phyloP scores from a whole-genome alignment of 2,329 filamentous ascomycete species.

The Tolypocladium ovalisporum region DNA sequence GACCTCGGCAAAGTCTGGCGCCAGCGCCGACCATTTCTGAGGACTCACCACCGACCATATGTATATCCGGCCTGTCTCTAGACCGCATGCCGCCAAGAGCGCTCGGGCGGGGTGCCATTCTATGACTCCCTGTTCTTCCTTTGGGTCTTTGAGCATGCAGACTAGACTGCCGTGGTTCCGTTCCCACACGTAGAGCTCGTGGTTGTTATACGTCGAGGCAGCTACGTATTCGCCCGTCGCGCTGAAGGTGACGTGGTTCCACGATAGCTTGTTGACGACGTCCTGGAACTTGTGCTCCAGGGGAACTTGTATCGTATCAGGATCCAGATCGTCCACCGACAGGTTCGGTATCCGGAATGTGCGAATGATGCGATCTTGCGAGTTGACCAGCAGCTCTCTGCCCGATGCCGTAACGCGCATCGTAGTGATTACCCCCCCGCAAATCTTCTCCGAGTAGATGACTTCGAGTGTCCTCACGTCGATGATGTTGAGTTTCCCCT shows the following conservation, averaged over 20 bases:
- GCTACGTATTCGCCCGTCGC: constrained; percentile 92
- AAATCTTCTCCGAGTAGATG: constrained; percentile 83
- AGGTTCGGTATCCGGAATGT: constrained; percentile 83
- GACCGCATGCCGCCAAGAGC: constrained; percentile 78
- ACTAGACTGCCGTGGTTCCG: constrained; percentile 85
- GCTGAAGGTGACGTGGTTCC: constrained; percentile 96
- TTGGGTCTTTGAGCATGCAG: constrained; percentile 92
- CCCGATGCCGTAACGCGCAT: constrained; percentile 74
- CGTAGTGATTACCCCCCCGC: constrained; percentile 77
- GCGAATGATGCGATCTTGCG: constrained; percentile 87
- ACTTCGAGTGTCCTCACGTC: constrained; percentile 70
- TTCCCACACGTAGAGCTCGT: constrained; percentile 98
- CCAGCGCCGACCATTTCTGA: constrained; percentile 93
- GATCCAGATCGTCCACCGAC: constrained; percentile 56
- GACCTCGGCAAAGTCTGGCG: constrained; percentile 92
- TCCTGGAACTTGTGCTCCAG: constrained; percentile 98
- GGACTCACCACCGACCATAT: constrained; percentile 93
- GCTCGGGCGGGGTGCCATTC: constrained; percentile 93
- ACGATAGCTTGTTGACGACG: constrained; percentile 85
- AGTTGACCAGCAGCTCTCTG: constrained; percentile 80
- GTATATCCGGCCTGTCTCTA: constrained; percentile 89
- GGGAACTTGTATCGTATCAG: constrained; percentile 77
- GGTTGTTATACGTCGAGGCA: constrained; percentile 95
- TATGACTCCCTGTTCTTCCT: constrained; percentile 91
- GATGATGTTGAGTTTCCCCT: constrained; percentile 94